phyloP scores from a whole-genome alignment of 176 grass and related monocot genomes.

The Carex cristatella region DNA sequence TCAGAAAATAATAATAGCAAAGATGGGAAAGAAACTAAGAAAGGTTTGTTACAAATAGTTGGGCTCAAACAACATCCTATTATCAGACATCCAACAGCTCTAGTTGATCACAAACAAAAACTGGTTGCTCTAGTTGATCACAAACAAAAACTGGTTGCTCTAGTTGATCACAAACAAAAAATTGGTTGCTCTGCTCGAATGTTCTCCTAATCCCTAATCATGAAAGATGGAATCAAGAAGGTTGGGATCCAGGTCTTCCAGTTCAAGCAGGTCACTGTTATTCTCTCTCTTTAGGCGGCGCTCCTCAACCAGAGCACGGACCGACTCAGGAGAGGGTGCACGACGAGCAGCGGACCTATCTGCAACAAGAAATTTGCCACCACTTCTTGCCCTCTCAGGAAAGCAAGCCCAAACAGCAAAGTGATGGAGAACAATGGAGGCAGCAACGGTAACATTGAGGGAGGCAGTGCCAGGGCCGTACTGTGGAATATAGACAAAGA shows the following conservation, averaged over 20 bases:
- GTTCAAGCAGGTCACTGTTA: background rate
- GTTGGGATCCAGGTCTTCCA: background rate
- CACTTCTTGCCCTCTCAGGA: background rate
- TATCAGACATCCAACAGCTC: background rate
- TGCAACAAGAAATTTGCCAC: background rate
- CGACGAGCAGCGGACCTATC: background rate
- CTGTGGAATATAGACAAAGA: slow-evolving; percentile 93
- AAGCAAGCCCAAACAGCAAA: slow-evolving; percentile 35
- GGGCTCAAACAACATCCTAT: background rate
- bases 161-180: background rate
- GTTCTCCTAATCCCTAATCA: background rate
- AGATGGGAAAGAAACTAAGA: background rate
- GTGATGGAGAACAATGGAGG: slow-evolving; percentile 86
- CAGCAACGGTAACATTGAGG: slow-evolving; percentile 90
- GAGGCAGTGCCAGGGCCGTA: slow-evolving; percentile 90
- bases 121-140: background rate
- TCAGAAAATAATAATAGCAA: background rate
- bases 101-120: background rate
- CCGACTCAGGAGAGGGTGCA: background rate
- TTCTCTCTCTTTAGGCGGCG: slow-evolving; percentile 1
- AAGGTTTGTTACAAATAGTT: background rate
- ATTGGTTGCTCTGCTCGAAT: background rate
- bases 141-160: background rate
- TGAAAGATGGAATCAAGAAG: slow-evolving; percentile 1
- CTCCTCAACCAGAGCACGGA: slow-evolving; percentile 3